Evolutionary conservation across 2,329 filamentous ascomycete species (phyloP).

Genomic region (Phaeosphaeriaceae sp.): DNA sequence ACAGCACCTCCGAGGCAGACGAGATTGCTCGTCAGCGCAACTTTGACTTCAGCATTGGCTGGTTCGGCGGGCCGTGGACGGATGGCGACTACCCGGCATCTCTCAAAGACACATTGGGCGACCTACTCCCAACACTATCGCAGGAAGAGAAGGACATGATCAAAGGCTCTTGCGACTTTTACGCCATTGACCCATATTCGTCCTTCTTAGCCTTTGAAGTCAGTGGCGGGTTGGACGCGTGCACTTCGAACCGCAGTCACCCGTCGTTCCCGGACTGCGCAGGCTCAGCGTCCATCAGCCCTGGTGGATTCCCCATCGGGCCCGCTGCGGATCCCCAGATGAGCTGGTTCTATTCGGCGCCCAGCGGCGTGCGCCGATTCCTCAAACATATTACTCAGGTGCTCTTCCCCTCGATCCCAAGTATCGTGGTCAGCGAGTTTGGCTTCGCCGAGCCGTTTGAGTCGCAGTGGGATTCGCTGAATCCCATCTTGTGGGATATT

Average conservation of each 20-base stretch:
- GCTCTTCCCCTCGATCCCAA: constrained; percentile 52
- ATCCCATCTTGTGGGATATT: constrained; percentile 50
- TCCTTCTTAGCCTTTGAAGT: constrained; percentile 42
- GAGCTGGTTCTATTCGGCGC: constrained; percentile 52
- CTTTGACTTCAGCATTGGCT: constrained; percentile 53
- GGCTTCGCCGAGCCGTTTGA: constrained; percentile 54
- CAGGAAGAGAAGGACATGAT: constrained; percentile 50
- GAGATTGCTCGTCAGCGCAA: constrained; percentile 47
- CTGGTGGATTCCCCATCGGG: constrained; percentile 55
- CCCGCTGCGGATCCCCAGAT: constrained; percentile 53
- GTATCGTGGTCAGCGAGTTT: constrained; percentile 52
- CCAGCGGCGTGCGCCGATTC: constrained; percentile 50
- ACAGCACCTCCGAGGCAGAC: constrained; percentile 44
- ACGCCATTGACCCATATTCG: constrained; percentile 50
- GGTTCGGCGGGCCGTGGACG: constrained; percentile 57
- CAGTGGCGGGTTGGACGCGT: constrained; percentile 46
- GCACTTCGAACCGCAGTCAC: constrained; percentile 49
- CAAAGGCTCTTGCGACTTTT: constrained; percentile 55
- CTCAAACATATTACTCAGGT: constrained; percentile 52
- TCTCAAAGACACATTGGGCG: constrained; percentile 50
- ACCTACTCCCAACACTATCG: constrained; percentile 48
- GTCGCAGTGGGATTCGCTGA: constrained; percentile 32
- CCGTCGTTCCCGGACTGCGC: constrained; percentile 54
- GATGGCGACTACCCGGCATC: constrained; percentile 52
- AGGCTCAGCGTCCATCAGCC: constrained; percentile 36